These are phyloP conservation scores for Oryza officinalis DNA, from an alignment of 176 grass and related monocot genomes.

Conservation along the genomic window DNA sequence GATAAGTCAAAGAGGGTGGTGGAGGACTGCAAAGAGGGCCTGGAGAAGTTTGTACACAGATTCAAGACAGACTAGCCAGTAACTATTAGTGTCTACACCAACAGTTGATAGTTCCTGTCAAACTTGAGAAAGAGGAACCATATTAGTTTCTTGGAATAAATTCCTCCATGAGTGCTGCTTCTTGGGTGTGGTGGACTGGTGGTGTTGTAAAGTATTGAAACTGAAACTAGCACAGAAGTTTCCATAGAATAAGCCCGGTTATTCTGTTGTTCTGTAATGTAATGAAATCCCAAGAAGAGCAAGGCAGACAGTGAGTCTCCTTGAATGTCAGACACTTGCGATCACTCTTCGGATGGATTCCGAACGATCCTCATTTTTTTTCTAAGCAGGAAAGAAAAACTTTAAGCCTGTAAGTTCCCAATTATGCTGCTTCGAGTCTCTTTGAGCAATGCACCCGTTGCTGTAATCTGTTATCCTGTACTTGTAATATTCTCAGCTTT, in stretches of 20 bases:
- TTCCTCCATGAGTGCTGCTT: not conserved
- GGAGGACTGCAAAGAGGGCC: slow-evolving; percentile 74
- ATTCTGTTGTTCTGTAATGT: not conserved
- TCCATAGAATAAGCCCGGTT: not conserved
- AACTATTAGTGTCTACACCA: not conserved
- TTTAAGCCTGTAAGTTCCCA: too few relatives aligned
- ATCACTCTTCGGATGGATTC: too few relatives aligned
- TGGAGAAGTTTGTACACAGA: slow-evolving; percentile 76
- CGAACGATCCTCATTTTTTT: too few relatives aligned
- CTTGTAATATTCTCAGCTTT: too few relatives aligned
- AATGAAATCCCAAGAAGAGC: too few relatives aligned
- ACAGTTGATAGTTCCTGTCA: not conserved
- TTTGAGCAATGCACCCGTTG: too few relatives aligned
- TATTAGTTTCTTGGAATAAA: slow-evolving; percentile 35
- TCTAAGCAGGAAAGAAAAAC: too few relatives aligned
- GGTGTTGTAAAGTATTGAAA: slow-evolving; percentile 17
- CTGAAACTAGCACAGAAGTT: not conserved
- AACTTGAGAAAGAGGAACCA: not conserved
- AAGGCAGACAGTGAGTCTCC: too few relatives aligned
- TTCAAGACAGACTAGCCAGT: slow-evolving; percentile 56
- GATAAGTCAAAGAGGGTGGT: slow-evolving; percentile 51
- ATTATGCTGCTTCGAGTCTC: too few relatives aligned
- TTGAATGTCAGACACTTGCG: too few relatives aligned
- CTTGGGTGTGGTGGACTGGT: not conserved
- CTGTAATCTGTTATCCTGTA: too few relatives aligned